These are phyloP conservation scores for Septoria linicola DNA, from an alignment of 2,329 filamentous ascomycete species.

Conservation along the genomic window DNA sequence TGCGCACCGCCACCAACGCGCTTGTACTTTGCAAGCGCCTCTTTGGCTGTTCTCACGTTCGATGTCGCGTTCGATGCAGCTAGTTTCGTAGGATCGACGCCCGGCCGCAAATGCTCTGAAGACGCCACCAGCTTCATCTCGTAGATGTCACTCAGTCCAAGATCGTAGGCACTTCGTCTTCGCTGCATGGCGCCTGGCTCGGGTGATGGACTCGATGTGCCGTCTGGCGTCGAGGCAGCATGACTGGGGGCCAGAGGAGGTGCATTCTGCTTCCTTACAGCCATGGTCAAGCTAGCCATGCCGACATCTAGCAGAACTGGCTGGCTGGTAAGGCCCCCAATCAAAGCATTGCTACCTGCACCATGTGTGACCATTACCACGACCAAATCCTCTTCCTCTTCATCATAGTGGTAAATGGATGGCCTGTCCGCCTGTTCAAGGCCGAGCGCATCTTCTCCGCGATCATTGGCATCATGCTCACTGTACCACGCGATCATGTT, in stretches of 20 bases:
- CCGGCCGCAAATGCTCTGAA: slow-evolving; percentile 67
- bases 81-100: slow-evolving; percentile 42
- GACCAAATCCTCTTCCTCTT: slow-evolving; percentile 70
- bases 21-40: slow-evolving; percentile 25
- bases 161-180: slow-evolving; percentile 44
- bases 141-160: slow-evolving; percentile 59
- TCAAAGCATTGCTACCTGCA: slow-evolving; percentile 91
- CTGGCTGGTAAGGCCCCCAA: slow-evolving; percentile 86
- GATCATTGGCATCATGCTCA: slow-evolving; percentile 41
- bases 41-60: slow-evolving; percentile 21
- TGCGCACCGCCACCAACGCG: slow-evolving; percentile 19
- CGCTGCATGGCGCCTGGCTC: slow-evolving; percentile 28
- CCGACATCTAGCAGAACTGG: slow-evolving; percentile 87
- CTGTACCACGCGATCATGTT: slow-evolving; percentile 82
- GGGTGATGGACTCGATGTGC: slow-evolving; percentile 20
- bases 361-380: slow-evolving; percentile 90
- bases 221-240: slow-evolving; percentile 5
- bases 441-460: slow-evolving; percentile 37
- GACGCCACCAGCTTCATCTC: slow-evolving; percentile 73
- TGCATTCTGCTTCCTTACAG: slow-evolving; percentile 58
- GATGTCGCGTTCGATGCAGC: slow-evolving; percentile 15
- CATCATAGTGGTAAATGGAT: slow-evolving; percentile 45
- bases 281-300: slow-evolving; percentile 89
- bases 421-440: slow-evolving; percentile 37
- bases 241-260: slow-evolving; percentile 13